These are phyloP conservation scores for Colletotrichum simmondsii DNA, from an alignment of 2,329 filamentous ascomycete species.

Conservation along the genomic window DNA sequence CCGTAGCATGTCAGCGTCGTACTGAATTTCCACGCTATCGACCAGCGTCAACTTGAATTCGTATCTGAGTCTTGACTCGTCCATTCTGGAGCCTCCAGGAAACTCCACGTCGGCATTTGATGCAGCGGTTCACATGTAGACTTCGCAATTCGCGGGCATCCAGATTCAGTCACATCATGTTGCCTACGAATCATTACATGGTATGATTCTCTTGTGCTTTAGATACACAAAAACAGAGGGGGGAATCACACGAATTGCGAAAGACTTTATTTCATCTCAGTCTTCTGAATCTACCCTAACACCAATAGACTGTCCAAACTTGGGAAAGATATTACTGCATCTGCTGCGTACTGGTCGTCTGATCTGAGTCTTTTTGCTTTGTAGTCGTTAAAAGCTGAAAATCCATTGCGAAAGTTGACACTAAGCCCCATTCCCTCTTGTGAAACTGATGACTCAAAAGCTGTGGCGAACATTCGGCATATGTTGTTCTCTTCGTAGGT, in stretches of 20 bases:
- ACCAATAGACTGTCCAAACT: background rate
- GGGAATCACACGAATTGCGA: background rate
- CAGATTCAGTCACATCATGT: background rate
- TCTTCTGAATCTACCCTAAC: background rate
- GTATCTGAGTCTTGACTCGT: background rate
- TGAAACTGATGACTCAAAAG: background rate
- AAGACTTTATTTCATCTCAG: background rate
- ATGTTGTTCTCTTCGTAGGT: background rate
- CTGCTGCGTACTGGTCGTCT: background rate
- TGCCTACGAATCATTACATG: too few relatives aligned
- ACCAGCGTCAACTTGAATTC: background rate
- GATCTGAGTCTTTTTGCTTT: too few relatives aligned
- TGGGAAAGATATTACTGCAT: background rate
- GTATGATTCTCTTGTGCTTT: background rate
- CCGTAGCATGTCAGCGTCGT: conserved; percentile 3
- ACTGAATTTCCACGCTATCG: background rate
- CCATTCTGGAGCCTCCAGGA: background rate
- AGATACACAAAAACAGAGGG: too few relatives aligned
- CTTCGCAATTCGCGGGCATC: background rate
- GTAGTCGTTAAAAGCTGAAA: background rate
- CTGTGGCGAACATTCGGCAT: background rate
- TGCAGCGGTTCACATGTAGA: background rate
- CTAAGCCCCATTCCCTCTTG: background rate
- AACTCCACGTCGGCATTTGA: background rate
- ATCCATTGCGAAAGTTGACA: background rate